phyloP scores from a whole-genome alignment of 176 grass and related monocot species.

The Aegilops umbellulata region DNA sequence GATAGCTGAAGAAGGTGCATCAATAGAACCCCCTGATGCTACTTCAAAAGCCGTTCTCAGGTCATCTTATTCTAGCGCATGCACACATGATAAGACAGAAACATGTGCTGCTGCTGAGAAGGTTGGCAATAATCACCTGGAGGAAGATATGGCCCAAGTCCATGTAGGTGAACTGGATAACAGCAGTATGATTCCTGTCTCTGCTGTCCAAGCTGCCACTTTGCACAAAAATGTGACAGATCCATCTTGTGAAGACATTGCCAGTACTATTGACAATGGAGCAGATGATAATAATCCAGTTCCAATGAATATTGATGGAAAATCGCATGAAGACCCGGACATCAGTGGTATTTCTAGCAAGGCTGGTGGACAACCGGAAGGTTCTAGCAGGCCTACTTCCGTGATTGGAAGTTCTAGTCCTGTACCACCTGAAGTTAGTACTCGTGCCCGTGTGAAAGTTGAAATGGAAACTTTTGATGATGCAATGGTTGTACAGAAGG shows the following conservation, averaged over 20 bases:
- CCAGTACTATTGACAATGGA: conserved; percentile 17
- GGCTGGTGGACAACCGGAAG: conserved; percentile 21
- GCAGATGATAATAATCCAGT: conserved; percentile 30
- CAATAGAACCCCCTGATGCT: conserved; percentile 28
- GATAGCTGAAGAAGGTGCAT: conserved; percentile 30
- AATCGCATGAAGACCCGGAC: conserved; percentile 28
- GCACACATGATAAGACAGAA: conserved; percentile 31
- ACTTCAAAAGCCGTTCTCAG: conserved; percentile 39
- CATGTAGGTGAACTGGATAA: conserved; percentile 26
- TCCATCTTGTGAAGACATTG: conserved; percentile 17
- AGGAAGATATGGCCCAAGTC: conserved; percentile 8
- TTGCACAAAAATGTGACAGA: conserved; percentile 7
- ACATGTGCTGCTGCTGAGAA: conserved; percentile 33
- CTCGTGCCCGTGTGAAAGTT: conserved; percentile 43
- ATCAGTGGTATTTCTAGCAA: conserved; percentile 17
- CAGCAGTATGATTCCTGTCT: conserved; percentile 11
- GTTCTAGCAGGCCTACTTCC: conserved; percentile 11
- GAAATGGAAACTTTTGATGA: conserved; percentile 40
- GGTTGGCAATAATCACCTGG: conserved; percentile 18
- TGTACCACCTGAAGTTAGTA: conserved; percentile 33
- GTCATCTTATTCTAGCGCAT: conserved; percentile 27
- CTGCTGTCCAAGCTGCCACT: conserved; percentile 19
- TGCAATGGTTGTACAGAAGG: conserved; percentile 32
- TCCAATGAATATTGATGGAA: conserved; percentile 15
- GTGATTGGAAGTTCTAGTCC: conserved; percentile 22